phyloP scores from a whole-genome alignment of 495 filamentous ascomycete species.

The Parathielavia hyrcaniae region DNA sequence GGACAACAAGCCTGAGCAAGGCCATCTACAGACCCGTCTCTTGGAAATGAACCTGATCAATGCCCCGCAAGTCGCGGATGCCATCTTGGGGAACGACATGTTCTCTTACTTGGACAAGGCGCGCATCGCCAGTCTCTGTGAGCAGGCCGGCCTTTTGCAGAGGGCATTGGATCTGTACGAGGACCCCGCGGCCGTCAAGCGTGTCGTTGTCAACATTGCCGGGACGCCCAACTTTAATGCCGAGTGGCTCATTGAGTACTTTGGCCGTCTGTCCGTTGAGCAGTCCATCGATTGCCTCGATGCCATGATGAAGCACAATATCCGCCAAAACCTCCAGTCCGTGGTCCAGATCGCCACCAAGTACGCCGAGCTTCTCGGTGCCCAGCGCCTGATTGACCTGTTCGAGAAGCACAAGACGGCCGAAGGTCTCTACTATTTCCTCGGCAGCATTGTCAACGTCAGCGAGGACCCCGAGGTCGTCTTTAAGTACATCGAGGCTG shows the following conservation, averaged over 20 bases:
- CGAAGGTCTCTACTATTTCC: conserved; percentile 96
- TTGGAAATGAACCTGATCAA: conserved; percentile 97
- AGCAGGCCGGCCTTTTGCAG: conserved; percentile 79
- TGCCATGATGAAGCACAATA: conserved; percentile 92
- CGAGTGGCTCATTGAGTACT: conserved; percentile 88
- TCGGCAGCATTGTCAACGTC: conserved; percentile 95
- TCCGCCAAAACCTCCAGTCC: conserved; percentile 90
- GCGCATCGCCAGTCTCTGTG: conserved; percentile 81
- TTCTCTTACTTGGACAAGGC: conserved; percentile 92
- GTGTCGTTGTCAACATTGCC: conserved; percentile 71
- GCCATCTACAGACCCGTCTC: conserved; percentile 83
- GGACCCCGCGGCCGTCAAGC: conserved; percentile 83
- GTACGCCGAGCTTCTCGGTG: conserved; percentile 95
- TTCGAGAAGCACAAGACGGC: conserved; percentile 95
- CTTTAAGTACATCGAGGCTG: conserved; percentile 99
- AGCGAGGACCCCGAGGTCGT: conserved; percentile 91
- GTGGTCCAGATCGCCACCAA: conserved; percentile 95
- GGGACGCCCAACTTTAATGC: conserved; percentile 73
- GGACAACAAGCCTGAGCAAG: conserved; percentile 91
- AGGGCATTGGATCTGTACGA: conserved; percentile 93
- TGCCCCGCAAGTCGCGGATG: conserved; percentile 94
- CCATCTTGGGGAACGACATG: conserved; percentile 95
- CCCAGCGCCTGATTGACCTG: conserved; percentile 79
- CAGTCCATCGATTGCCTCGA: conserved; percentile 91
- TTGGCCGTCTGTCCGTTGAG: conserved; percentile 88